phyloP scores from a whole-genome alignment of 805 yeast genomes.

The Spathaspora passalidarum region DNA sequence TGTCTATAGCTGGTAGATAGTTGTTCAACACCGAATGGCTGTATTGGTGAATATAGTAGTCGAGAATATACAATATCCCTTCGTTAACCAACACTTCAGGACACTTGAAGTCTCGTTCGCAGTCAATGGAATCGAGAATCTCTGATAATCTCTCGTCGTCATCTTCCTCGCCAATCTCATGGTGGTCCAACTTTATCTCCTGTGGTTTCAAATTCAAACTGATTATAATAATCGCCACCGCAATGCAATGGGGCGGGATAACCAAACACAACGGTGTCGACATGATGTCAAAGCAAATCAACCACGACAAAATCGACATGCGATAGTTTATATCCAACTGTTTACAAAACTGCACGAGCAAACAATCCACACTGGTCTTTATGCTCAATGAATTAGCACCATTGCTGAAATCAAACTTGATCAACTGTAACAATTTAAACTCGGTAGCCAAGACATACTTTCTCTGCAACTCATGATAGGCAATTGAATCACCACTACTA shows the following conservation, averaged over 20 bases:
- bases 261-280: slow-evolving; percentile 66
- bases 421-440: slow-evolving; percentile 68
- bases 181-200: slow-evolving; percentile 23
- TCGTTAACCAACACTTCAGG: slow-evolving; percentile 46
- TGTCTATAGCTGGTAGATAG: slow-evolving; percentile 35
- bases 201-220: slow-evolving; percentile 49
- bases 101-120: slow-evolving; percentile 35
- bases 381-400: slow-evolving; percentile 31
- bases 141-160: slow-evolving; percentile 8
- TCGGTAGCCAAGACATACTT: slow-evolving; percentile 60
- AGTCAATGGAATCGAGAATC: slow-evolving; percentile 31
- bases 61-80: slow-evolving; percentile 55
- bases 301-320: slow-evolving; percentile 62
- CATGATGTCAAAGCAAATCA: slow-evolving; percentile 69
- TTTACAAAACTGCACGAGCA: slow-evolving; percentile 60
- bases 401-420: slow-evolving; percentile 76
- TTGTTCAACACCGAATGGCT: slow-evolving; percentile 48
- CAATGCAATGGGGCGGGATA: slow-evolving; percentile 73
- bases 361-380: slow-evolving; percentile 48
- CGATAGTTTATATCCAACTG: slow-evolving; percentile 44
- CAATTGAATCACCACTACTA: background rate
- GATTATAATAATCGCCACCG: slow-evolving; percentile 63
- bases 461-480: slow-evolving; percentile 47
- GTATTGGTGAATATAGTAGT: slow-evolving; percentile 58
- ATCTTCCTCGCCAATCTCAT: slow-evolving; percentile 13